Evolutionary conservation across 441 rosid genomes (phyloP), one percentile per base, ranked within the genome.

Genomic region (Erodium chrysanthum): DNA sequence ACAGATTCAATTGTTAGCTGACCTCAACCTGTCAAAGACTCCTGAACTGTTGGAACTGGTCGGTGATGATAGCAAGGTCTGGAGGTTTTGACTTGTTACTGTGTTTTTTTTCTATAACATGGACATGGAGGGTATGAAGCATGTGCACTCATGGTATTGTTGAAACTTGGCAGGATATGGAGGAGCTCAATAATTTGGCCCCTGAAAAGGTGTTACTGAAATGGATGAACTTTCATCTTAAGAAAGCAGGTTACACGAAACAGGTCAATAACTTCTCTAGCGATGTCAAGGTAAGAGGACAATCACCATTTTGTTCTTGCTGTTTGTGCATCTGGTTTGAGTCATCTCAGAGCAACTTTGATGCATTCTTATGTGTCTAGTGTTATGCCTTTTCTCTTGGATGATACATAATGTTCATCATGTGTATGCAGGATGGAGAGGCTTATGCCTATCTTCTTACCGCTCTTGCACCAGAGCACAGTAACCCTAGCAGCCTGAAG

Each of bases 171-270:
- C 85, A 95, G 99, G 97, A 95, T 31, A 97, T 84, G 29, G 99
- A 95, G 83, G 99, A 95, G 87, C 95, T 95, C 56, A 76, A 83
- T 87, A 79, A 89, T 72, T 83, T 95, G 77, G 79, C 93, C 63
- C 99, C 99, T 66, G 99, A 92, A 80, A 95, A 95, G 81, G 91
- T 95, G 76, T 66, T 95, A 67, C 82, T 95, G 37, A 91, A 91
- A 78, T 95, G 99, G 97, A 95, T 95, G 99, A 95, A 95, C 75
- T 87, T 85, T 73, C 99, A 95, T 79, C 77, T 95, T 74, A 92
- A 95, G 85, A 95, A 95, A 83, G 93, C 83, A 69, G 99, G 98
- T 50, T 95, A 95, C 60, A 76, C 67, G 27, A 95, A 92, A 79
- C 83, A 87, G 75, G 97, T 92, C 70, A 85, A 97, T 14, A 95